Percentiles rank a stretch among this genome's conserved stretches.
These are phyloP conservation scores for Sphaerulina musiva DNA, from an alignment of 2,329 filamentous ascomycete genomes.

Conservation along the genomic window DNA sequence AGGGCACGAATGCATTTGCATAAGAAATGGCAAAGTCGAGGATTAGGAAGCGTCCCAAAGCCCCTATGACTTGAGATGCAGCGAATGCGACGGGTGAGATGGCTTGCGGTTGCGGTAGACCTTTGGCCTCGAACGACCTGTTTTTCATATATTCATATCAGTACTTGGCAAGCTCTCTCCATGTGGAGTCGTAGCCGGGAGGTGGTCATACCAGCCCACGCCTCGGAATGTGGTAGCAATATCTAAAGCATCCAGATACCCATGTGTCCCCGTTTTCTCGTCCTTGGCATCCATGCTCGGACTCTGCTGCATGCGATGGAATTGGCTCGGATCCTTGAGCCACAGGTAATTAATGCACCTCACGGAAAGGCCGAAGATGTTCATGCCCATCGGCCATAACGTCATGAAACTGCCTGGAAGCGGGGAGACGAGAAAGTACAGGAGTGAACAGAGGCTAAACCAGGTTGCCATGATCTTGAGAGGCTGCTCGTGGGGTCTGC, in stretches of 20 bases:
- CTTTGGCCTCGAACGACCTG: conserved; percentile 1
- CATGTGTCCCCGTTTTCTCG: background rate
- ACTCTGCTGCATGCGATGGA: background rate
- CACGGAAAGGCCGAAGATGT: background rate
- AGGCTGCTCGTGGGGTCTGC: background rate
- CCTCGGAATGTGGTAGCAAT: background rate
- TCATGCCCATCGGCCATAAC: background rate
- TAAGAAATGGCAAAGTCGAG: background rate
- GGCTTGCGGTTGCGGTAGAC: background rate
- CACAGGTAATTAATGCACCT: background rate
- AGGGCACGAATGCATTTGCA: background rate
- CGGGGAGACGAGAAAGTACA: background rate
- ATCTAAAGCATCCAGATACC: background rate
- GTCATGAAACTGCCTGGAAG: background rate
- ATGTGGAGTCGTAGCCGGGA: background rate
- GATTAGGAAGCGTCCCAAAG: background rate
- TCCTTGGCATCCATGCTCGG: background rate
- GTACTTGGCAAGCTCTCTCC: background rate
- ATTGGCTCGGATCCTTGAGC: background rate
- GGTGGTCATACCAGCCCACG: background rate
- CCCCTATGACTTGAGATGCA: background rate
- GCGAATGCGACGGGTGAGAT: background rate
- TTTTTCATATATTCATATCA: background rate
- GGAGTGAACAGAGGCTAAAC: background rate
- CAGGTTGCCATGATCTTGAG: conserved; percentile 1